Evolutionary conservation across 139 green algal species (phyloP), one percentile per base, ranked within the genome.

Genomic region (Gonium pectorale): DNA sequence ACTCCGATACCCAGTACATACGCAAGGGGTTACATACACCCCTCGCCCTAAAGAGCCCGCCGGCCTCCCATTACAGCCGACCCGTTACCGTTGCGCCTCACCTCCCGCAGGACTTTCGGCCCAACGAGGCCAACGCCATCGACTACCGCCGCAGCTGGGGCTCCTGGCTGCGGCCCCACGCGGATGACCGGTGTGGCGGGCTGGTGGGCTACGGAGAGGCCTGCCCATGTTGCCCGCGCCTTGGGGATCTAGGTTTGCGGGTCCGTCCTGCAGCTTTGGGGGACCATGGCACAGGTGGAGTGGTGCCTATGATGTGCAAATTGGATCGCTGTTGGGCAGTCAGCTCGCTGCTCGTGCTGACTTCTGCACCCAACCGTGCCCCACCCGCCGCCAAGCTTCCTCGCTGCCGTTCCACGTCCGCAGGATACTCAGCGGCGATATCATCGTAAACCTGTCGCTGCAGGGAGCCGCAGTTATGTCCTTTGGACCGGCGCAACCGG

Each of bases 121-220:
- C 89, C 8, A 90, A 89, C 52, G 89, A 92, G 79, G 89, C 86
- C 33, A 92, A 92, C 60, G 89, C 89, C 0, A 83, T 92, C 43
- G 86, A 87, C 44, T 92, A 92, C 81, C 68, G 72, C 13, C n/a
- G 8, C 24, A 35, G 33, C 0, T 56, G 73, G 1, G 74, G 89
- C 37, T 83, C 68, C 21, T 73, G 60, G 62, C 78, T 92, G 49
- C 59, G 54, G 19, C 68, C 89, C 24, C 89, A 92, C 54, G 77
- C 83, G 24, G 89, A 92, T 71, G 89, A 92, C 84, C 84, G 89
- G 86, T 89, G 0, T 24, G 31, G 44, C 2, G 63, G 19, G 63
- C 59, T 11, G 11, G 41, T 1, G 0, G 31, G 43, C 22, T 11
- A 8, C 19, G 6, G 41, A 41, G 9, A 26, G 37, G 22, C 41